These are phyloP conservation scores for Epicoccum sorghinum DNA, from an alignment of 2,329 filamentous ascomycete genomes.

Conservation along the genomic window DNA sequence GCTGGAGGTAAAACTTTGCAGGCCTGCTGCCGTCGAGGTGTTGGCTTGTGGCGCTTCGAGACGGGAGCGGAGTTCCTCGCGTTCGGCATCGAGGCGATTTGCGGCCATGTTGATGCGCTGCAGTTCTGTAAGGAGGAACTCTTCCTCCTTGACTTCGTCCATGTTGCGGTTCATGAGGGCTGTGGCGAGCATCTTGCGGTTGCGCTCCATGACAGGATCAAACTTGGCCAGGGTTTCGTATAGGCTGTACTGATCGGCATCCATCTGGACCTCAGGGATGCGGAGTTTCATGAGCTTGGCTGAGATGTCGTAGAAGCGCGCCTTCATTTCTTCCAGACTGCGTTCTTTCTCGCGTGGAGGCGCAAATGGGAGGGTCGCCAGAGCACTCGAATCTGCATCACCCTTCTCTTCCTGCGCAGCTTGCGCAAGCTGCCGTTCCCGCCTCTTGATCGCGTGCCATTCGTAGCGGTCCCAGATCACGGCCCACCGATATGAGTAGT, in stretches of 20 bases:
- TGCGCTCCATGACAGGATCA: constrained; percentile 77
- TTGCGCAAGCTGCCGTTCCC: constrained; percentile 26
- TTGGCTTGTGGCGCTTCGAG: constrained; percentile 80
- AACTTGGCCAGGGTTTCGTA: constrained; percentile 89
- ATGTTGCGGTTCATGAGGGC: constrained; percentile 78
- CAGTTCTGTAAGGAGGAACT: constrained; percentile 85
- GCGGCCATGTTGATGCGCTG: constrained; percentile 89
- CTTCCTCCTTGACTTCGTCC: constrained; percentile 91
- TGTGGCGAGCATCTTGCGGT: constrained; percentile 83
- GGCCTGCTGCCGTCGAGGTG: constrained; percentile 34
- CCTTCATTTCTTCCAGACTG: constrained; percentile 88
- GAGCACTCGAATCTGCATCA: constrained; percentile 28
- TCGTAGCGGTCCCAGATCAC: constrained; percentile 94
- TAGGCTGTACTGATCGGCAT: constrained; percentile 77
- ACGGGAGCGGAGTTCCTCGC: constrained; percentile 82
- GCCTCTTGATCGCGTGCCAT: constrained; percentile 57
- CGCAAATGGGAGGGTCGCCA: constrained; percentile 46
- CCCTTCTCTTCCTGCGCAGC: constrained; percentile 21
- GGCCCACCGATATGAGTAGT: constrained; percentile 89
- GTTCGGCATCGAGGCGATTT: constrained; percentile 84
- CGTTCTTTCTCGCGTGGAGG: constrained; percentile 60
- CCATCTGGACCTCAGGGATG: constrained; percentile 67
- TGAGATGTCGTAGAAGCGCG: constrained; percentile 88
- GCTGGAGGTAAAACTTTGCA: constrained; percentile 75
- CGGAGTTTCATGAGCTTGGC: constrained; percentile 50